phyloP scores from a whole-genome alignment of 2,329 filamentous ascomycete genomes.

The Coleophoma eucalyptorum region DNA sequence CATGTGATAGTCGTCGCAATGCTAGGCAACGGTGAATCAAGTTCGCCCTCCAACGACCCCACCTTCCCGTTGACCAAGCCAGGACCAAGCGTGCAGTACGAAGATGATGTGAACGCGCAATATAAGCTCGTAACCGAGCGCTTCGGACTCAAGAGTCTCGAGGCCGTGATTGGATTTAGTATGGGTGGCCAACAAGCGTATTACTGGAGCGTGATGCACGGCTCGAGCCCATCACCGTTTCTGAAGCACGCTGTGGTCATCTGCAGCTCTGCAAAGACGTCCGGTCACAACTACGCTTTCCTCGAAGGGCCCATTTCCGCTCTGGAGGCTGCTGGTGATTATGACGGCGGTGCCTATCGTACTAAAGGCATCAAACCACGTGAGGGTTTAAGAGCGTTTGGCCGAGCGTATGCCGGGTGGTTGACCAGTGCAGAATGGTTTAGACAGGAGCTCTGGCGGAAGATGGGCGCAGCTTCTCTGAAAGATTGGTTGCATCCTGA shows the following conservation, averaged over 20 bases:
- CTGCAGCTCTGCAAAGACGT: slow-evolving; percentile 41
- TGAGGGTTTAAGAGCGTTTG: slow-evolving; percentile 39
- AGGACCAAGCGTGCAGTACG: slow-evolving; percentile 30
- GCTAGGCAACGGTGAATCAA: slow-evolving; percentile 44
- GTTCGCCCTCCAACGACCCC: slow-evolving; percentile 39
- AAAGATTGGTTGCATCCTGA: slow-evolving; percentile 30
- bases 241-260: slow-evolving; percentile 36
- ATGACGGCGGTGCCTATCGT: slow-evolving; percentile 27
- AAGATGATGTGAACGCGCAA: slow-evolving; percentile 39
- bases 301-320: slow-evolving; percentile 41
- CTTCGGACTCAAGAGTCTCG: slow-evolving; percentile 29
- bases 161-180: slow-evolving; percentile 42
- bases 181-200: slow-evolving; percentile 47
- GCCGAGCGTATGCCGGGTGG: slow-evolving; percentile 41
- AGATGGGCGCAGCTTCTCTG: slow-evolving; percentile 30
- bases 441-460: slow-evolving; percentile 33
- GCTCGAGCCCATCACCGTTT: slow-evolving; percentile 23
- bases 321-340: slow-evolving; percentile 36
- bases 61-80: slow-evolving; percentile 29
- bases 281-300: slow-evolving; percentile 42
- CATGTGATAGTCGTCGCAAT: slow-evolving; percentile 42
- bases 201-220: slow-evolving; percentile 41
- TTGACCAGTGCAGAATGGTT: slow-evolving; percentile 43
- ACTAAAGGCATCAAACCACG: slow-evolving; percentile 22
- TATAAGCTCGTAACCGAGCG: slow-evolving; percentile 32